Evolutionary conservation across 2,329 filamentous ascomycete genomes (phyloP).

Genomic region (Sarocladium kiliense): DNA sequence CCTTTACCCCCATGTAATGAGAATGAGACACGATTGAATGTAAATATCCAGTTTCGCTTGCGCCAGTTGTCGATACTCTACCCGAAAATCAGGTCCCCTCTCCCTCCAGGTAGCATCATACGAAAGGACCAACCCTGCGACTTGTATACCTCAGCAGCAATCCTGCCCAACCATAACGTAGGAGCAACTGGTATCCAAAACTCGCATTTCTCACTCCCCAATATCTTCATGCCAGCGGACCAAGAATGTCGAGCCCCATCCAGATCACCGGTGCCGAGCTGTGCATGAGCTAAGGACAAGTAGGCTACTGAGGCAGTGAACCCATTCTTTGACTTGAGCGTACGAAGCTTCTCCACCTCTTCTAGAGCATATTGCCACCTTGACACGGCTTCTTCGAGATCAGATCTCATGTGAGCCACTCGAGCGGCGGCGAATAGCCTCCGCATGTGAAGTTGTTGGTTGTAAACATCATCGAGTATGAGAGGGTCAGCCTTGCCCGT

Average conservation of each 20-base stretch:
- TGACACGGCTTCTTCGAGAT: constrained; percentile 14
- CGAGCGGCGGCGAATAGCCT: constrained; percentile 21
- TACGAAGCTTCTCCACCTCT: constrained; percentile 16
- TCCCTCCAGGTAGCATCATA: constrained; percentile 25
- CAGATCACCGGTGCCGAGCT: constrained; percentile 16
- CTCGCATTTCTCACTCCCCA: constrained; percentile 22
- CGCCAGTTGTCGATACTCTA: too few species aligned
- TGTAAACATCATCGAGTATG: constrained; percentile 23
- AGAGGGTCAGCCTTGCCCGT: constrained; percentile 16
- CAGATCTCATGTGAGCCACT: constrained; percentile 13
- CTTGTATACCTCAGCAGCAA: constrained; percentile 20
- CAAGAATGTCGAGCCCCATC: constrained; percentile 16
- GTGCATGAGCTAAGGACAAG: constrained; percentile 23
- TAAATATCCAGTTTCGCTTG: too few species aligned
- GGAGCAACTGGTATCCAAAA: constrained; percentile 24
- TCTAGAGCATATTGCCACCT: constrained; percentile 17
- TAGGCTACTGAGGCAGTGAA: constrained; percentile 22
- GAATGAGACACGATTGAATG: too few species aligned
- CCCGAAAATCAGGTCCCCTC: constrained; percentile 16
- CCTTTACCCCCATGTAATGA: too few species aligned
- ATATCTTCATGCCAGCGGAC: constrained; percentile 18
- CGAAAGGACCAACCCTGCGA: constrained; percentile 23
- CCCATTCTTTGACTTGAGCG: constrained; percentile 16
- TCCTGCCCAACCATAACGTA: constrained; percentile 22
- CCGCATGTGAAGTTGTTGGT: constrained; percentile 26